Base-by-base conservation (phyloP, 257 asterid species). In the Petunia secreta region DNA sequence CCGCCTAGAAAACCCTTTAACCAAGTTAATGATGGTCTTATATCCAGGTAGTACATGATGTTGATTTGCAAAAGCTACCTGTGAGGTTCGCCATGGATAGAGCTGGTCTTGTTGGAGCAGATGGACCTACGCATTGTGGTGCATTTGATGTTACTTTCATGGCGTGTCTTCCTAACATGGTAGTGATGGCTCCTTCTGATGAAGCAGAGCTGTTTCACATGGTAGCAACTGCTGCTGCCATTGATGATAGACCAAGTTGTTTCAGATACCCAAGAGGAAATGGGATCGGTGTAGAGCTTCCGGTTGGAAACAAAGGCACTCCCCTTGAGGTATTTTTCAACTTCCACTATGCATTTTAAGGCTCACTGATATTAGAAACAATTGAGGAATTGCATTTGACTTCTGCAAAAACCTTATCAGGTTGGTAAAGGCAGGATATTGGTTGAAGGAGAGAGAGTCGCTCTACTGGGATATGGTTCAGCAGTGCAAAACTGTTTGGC, bases 111-210 rank as follows among this genome's bases (percentile, higher is more conserved):
- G 98, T 95, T 25, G 99, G 99, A 41, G 94, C 98, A 15, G 99
- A 95, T n/a, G 98, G 98, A 8, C 98, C 99, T 0, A 95, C 99
- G 7, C 98, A 95, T 85, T 90, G 97, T 83, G 99, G 99, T 2
- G 91, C 97, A 36, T 92, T 93, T 63, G 98, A 95, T 66, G 93
- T 93, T 4, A 82, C 98, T 14, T 95, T 74, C 82, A 93, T 95
- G 97, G 97, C 98, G 1, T 95, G 98, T 87, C 97, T 95, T 62
- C 99, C 99, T n/a, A 95, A 95, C 88, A 93, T 95, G 99, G 97
- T 95, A 60, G 99, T 95, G 62, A 95, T 95, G 97, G 98, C 99
- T 74, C 99, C 97, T 78, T 87, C 98, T 0, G 97, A 95, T 69
- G 98, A 93, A 88, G 95, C 92, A 0, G 97, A 95, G 82, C 88